These are phyloP conservation scores for Melastoma candidum DNA, from an alignment of 441 rosid genomes.

Conservation along the genomic window DNA sequence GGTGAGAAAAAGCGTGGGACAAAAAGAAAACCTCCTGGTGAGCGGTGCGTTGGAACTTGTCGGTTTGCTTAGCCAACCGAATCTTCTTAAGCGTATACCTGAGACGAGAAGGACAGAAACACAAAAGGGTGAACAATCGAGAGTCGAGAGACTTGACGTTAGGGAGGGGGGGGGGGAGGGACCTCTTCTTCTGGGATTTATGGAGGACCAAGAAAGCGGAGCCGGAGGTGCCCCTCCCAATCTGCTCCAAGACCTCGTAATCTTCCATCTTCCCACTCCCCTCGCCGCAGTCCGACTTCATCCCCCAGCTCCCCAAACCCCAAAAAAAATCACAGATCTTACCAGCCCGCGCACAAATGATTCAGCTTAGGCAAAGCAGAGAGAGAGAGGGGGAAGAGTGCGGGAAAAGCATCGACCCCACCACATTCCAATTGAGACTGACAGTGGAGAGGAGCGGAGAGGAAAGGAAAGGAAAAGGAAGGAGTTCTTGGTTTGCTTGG, in stretches of 20 bases:
- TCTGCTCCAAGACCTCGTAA: constrained; percentile 73
- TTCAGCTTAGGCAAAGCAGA: too few species aligned
- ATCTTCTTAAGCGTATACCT: constrained; percentile 92
- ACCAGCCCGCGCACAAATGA: too few species aligned
- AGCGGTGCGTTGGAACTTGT: constrained; percentile 76
- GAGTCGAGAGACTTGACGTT: too few species aligned
- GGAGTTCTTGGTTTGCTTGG: too few species aligned
- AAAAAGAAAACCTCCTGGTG: constrained; percentile 62
- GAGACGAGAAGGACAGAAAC: constrained; percentile 11
- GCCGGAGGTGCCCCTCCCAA: constrained; percentile 70
- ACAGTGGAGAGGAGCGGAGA: too few species aligned
- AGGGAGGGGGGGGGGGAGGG: constrained; percentile 10
- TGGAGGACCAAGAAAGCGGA: constrained; percentile 84
- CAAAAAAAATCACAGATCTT: too few species aligned
- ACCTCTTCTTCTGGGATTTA: constrained; percentile 57
- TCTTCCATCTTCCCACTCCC: constrained; percentile 56
- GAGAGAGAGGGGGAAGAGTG: too few species aligned
- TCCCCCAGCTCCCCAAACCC: constrained; percentile 19
- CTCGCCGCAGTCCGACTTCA: constrained; percentile 49
- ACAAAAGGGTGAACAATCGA: too few species aligned
- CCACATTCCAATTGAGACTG: too few species aligned
- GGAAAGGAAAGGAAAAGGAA: too few species aligned
- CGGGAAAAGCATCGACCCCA: too few species aligned
- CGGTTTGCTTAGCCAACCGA: constrained; percentile 78
- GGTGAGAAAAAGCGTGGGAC: constrained; percentile 7